Percentiles rank a stretch among this genome's conserved stretches.
Conservation (phyloP, 78 protist species). For the Speleostelium caveatum region DNA sequence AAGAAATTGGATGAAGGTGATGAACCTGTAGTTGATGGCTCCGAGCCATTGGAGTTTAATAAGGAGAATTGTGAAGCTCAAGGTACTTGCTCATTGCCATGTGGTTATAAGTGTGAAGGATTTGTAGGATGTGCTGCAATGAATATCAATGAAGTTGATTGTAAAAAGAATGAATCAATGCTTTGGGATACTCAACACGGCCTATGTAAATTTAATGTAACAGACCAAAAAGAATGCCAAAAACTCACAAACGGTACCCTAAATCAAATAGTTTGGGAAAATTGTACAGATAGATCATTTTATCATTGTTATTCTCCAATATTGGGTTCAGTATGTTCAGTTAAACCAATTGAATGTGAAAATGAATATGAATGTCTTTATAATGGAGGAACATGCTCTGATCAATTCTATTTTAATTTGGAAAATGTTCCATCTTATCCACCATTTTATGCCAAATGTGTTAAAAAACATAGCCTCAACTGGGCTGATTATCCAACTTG, state of each 20-base stretch:
- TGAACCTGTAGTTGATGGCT: too few relatives aligned
- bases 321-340: not conserved
- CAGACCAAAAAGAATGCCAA: not conserved
- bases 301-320: not conserved
- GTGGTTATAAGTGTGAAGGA: slow-evolving; percentile 52
- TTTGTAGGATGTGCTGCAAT: not conserved
- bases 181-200: not conserved
- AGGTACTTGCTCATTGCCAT: slow-evolving; percentile 10
- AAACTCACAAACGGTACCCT: not conserved
- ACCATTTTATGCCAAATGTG: slow-evolving; percentile 1
- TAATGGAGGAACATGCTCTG: slow-evolving; percentile 31
- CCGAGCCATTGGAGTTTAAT: too few relatives aligned
- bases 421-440: slow-evolving; percentile 7
- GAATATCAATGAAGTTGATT: not conserved
- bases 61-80: not conserved
- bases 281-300: not conserved
- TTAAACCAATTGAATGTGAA: slow-evolving; percentile 2
- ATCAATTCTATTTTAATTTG: slow-evolving; percentile 8
- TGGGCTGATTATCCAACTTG: not conserved
- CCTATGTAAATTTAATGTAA: not conserved
- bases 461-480: not conserved
- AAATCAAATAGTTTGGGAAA: too few relatives aligned
- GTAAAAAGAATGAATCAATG: too few relatives aligned
- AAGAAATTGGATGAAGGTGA: too few relatives aligned
- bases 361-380: slow-evolving; percentile 15